Percentiles rank a stretch among this genome's conserved stretches.
Conservation (phyloP, 805 yeast species). For the Saturnispora ahearnii region DNA sequence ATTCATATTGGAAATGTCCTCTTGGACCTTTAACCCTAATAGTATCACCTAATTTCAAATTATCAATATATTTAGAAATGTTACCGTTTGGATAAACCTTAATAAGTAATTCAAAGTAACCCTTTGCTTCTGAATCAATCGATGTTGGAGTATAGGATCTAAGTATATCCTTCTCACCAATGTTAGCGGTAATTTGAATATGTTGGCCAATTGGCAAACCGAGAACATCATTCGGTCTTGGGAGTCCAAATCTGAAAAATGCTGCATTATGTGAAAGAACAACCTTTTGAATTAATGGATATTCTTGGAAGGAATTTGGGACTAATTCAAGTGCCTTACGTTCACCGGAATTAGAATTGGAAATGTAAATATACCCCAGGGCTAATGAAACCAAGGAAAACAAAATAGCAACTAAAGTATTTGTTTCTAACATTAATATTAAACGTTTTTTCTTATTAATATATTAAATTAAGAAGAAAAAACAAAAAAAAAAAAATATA, state of each 20-base stretch:
- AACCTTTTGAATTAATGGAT: slow-evolving; percentile 72
- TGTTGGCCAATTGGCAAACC: slow-evolving; percentile 96
- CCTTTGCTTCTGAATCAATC: slow-evolving; percentile 60
- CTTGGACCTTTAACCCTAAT: slow-evolving; percentile 84
- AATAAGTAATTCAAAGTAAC: slow-evolving; percentile 76
- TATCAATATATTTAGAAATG: slow-evolving; percentile 65
- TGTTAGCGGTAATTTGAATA: slow-evolving; percentile 65
- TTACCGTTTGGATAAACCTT: slow-evolving; percentile 83
- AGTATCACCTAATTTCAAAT: slow-evolving; percentile 67
- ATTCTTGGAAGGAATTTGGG: slow-evolving; percentile 57
- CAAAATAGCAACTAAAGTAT: slow-evolving; percentile 1
- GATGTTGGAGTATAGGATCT: slow-evolving; percentile 90
- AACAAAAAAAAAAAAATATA: no score
- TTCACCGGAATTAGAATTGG: slow-evolving; percentile 14
- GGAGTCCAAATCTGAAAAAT: slow-evolving; percentile 75
- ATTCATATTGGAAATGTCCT: slow-evolving; percentile 76
- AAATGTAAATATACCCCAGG: slow-evolving; percentile 14
- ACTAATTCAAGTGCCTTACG: slow-evolving; percentile 48
- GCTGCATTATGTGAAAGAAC: slow-evolving; percentile 74
- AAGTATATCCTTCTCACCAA: slow-evolving; percentile 70
- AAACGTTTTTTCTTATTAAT: no score
- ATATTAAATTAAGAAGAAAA: no score
- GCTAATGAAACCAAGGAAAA: slow-evolving; percentile 16
- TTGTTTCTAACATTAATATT: slow-evolving; percentile 1
- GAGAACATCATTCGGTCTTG: slow-evolving; percentile 59